A percentile compares a stretch with the other conserved stretches of the same genome.
These are phyloP conservation scores for Vaccinium vitisidaea DNA, from an alignment of 148 eudicot species.

Conservation along the genomic window DNA sequence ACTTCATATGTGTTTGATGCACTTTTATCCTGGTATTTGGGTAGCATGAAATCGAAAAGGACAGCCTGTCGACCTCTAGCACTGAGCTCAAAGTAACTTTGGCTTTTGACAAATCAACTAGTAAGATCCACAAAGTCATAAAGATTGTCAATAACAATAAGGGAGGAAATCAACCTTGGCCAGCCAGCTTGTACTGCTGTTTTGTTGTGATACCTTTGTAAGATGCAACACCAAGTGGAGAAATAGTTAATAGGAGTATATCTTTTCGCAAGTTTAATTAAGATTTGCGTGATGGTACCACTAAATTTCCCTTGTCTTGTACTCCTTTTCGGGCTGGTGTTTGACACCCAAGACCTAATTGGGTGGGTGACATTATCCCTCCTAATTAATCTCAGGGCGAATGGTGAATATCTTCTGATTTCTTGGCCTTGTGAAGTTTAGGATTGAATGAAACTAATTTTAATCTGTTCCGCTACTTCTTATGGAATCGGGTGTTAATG, in stretches of 20 bases:
- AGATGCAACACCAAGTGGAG: neutral
- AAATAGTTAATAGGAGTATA: neutral
- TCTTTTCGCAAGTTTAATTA: neutral
- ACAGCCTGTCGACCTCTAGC: neutral
- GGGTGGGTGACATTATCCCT: neutral
- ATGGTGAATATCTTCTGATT: neutral
- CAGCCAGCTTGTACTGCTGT: neutral
- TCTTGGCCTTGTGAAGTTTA: neutral
- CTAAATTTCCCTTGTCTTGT: neutral
- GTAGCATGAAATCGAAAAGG: neutral
- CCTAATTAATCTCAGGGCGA: neutral
- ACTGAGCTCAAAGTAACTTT: neutral
- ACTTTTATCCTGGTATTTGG: neutral
- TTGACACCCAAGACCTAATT: neutral
- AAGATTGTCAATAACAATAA: neutral
- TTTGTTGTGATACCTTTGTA: conserved; percentile 8
- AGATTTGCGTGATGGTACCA: neutral
- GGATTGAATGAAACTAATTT: neutral
- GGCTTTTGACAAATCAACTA: neutral
- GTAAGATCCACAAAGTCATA: neutral
- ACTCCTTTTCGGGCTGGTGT: neutral
- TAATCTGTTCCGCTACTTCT: neutral
- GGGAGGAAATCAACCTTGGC: neutral
- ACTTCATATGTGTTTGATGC: neutral
- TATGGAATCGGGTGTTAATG: neutral